phyloP scores from a whole-genome alignment of 2,329 filamentous ascomycete species.

The Lasiodiplodia gonubiensis region DNA sequence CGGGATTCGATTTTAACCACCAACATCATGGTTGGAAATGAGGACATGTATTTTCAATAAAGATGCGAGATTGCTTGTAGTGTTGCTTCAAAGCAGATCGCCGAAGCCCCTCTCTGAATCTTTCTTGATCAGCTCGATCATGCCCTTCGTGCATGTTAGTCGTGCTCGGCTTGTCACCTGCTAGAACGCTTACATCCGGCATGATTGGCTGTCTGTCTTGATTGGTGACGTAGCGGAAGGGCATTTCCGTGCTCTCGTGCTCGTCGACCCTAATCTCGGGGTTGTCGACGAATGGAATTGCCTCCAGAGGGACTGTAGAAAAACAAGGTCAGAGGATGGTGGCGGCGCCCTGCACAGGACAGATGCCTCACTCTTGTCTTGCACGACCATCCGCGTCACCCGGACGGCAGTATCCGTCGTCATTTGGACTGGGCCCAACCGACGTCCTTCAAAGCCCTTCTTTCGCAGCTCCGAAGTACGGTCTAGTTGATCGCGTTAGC shows the following conservation, averaged over 20 bases:
- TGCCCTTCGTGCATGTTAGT: conserved; percentile 66
- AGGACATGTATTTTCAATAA: neutral
- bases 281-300: conserved; percentile 83
- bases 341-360: conserved; percentile 15
- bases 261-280: conserved; percentile 90
- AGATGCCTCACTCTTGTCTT: conserved; percentile 72
- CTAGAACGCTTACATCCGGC: conserved; percentile 71
- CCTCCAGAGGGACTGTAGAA: conserved; percentile 71
- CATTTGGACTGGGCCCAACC: conserved; percentile 94
- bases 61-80: neutral
- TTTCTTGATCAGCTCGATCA: conserved; percentile 90
- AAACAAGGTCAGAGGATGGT: neutral
- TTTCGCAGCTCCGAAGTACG: conserved; percentile 93
- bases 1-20: neutral
- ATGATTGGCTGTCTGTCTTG: conserved; percentile 81
- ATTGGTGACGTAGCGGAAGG: conserved; percentile 89
- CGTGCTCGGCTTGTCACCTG: neutral
- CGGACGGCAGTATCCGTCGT: conserved; percentile 96
- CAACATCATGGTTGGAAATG: neutral
- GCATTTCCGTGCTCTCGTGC: conserved; percentile 96
- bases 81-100: conserved; percentile 70
- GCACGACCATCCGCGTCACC: conserved; percentile 87
- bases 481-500: conserved; percentile 60
- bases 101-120: conserved; percentile 92
- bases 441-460: conserved; percentile 87